Conservation (phyloP, 2,329 filamentous ascomycete genomes). For the Neophaeococcomyces aloes region DNA sequence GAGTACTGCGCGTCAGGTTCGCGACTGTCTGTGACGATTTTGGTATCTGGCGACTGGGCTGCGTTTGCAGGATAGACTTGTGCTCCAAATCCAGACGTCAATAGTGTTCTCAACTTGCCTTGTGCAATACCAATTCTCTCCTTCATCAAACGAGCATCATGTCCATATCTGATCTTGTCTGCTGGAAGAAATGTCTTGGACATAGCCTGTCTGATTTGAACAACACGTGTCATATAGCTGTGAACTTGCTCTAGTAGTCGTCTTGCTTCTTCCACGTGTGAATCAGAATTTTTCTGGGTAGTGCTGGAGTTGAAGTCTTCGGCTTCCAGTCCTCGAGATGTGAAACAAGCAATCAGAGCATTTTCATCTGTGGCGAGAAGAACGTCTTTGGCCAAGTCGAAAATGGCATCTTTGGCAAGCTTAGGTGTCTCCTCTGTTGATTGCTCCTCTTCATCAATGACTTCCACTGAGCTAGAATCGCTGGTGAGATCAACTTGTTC, state of each 20-base stretch:
- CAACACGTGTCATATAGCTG: too few relatives aligned
- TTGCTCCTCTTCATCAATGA: neutral
- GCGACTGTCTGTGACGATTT: too few relatives aligned
- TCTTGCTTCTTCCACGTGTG: neutral
- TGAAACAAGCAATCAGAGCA: neutral
- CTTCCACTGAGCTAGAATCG: neutral
- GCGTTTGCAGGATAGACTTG: too few relatives aligned
- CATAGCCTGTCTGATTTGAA: too few relatives aligned
- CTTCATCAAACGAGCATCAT: slow-evolving; percentile 1
- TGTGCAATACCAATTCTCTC: neutral
- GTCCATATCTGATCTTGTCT: neutral
- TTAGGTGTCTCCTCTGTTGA: neutral
- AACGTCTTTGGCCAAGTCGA: slow-evolving; percentile 1
- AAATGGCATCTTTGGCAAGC: neutral
- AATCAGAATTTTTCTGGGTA: neutral
- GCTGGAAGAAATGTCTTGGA: neutral
- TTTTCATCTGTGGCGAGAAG: neutral
- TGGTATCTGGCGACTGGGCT: too few relatives aligned
- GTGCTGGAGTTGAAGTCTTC: neutral
- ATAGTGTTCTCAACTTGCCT: neutral
- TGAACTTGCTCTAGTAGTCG: neutral
- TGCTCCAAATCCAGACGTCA: too few relatives aligned
- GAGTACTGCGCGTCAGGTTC: too few relatives aligned
- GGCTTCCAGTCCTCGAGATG: neutral
- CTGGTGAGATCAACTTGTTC: slow-evolving; percentile 2